Percentiles rank a stretch among this genome's conserved stretches.
These are phyloP conservation scores for Ceratonia siliqua DNA, from an alignment of 306 rosid genomes.

Conservation along the genomic window DNA sequence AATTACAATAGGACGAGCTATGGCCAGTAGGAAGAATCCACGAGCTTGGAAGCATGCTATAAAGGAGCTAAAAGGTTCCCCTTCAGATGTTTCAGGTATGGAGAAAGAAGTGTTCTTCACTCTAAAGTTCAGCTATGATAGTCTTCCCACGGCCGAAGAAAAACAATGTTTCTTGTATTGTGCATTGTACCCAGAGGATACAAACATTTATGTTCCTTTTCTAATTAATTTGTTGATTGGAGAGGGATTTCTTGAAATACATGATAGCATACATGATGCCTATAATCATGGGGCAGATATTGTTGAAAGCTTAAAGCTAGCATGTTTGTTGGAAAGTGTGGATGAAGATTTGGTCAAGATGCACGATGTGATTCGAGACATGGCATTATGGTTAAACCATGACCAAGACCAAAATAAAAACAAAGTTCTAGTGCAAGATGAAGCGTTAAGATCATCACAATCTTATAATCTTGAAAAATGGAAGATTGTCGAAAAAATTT, in stretches of 20 bases:
- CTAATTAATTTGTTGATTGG: background rate
- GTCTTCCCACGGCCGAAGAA: background rate
- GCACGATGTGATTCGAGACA: slow-evolving; percentile 14
- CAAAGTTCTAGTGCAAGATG: background rate
- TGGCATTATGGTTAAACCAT: background rate
- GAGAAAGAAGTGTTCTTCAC: background rate
- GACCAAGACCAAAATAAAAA: background rate
- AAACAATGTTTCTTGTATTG: background rate
- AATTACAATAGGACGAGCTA: background rate
- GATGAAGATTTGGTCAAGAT: background rate
- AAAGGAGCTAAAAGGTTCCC: background rate
- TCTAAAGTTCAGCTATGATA: background rate
- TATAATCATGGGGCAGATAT: background rate
- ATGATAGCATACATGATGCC: background rate
- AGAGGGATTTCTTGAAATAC: background rate
- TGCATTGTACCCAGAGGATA: background rate
- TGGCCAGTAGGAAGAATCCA: background rate
- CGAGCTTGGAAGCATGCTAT: background rate
- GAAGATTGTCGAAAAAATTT: no score
- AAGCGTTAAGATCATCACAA: background rate
- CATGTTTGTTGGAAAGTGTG: slow-evolving; percentile 6
- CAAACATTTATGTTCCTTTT: background rate
- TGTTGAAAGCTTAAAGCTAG: background rate
- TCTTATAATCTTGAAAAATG: background rate
- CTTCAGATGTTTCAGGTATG: background rate